Base-by-base conservation (phyloP, 192 early-diverging fungal genomes). In the Geranomyces variabilis region DNA sequence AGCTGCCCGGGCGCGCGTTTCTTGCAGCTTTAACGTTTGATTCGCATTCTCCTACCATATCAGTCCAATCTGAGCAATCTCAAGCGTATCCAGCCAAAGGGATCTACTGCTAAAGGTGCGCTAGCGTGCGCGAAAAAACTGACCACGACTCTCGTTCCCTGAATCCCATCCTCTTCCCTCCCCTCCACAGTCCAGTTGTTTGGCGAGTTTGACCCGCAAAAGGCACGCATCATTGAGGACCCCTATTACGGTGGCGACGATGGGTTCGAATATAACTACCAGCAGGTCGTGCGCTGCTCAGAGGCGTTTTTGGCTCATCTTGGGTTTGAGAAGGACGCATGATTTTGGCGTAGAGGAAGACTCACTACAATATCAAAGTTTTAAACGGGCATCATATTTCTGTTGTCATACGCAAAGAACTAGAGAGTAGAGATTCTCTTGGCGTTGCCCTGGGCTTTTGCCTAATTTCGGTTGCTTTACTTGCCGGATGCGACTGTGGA, bases 251-350 rank as follows among this genome's bases (percentile, higher is more conserved):
- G 90, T 41, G 85, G 87, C 0, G 12, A 12, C n/a, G 87, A 89
- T 29, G 92, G 90, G 8, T 95, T 93, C 78, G 90, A 94, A 46
- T 68, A 75, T 34, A 93, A 93, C 71, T 94, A 90, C 81, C 67
- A 82, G 49, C 93, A 95, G 71, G 88, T 91, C 14, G 77, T 80
- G 9, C 70, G 92, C 65, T 85, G 86, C 56, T 90, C 89, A 31
- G 81, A 88, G 47, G 91, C 84, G 0, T 91, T 94, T 64, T 71
- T 94, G 58, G 75, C 85, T 58, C 64, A 75, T 47, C 76, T 92
- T 56, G 88, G 77, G 56, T 46, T 74, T 44, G 45, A 53, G n/a
- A n/a, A n/a, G n/a, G n/a, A n/a, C n/a, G n/a, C n/a, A 59, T n/a
- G n/a, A n/a, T n/a, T n/a, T n/a, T n/a, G n/a, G n/a, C n/a, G n/a